Conservation (phyloP, 139 green algal species). For the Chlorella sp. region DNA sequence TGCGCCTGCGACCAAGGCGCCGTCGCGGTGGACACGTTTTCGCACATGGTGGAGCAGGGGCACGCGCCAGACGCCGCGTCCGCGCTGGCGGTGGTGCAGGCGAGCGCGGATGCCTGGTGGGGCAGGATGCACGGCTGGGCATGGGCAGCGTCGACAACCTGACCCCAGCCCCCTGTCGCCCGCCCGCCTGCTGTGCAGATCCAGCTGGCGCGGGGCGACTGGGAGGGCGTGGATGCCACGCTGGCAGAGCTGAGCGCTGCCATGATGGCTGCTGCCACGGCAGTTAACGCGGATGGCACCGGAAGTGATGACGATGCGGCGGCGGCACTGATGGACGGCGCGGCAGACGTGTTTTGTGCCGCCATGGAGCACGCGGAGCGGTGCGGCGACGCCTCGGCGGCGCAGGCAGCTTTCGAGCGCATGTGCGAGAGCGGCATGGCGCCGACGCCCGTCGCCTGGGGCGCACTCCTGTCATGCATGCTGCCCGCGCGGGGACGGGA, state of each 20-base stretch:
- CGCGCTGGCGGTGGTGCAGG: too few species aligned
- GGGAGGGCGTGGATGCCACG: neutral
- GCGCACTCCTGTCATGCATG: too few species aligned
- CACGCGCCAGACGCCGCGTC: slow-evolving; percentile 63
- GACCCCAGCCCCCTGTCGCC: too few species aligned
- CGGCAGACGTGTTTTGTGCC: neutral
- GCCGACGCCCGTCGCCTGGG: slow-evolving; percentile 76
- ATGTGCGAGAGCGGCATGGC: slow-evolving; percentile 55
- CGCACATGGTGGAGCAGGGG: slow-evolving; percentile 68
- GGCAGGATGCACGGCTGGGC: neutral
- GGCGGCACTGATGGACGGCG: neutral
- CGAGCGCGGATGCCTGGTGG: neutral
- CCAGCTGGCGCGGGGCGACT: slow-evolving; percentile 9
- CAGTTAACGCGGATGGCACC: too few species aligned
- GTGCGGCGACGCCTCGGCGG: neutral
- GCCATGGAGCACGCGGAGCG: too few species aligned
- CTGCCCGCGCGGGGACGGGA: neutral
- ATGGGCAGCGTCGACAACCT: neutral
- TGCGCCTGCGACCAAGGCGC: slow-evolving; percentile 76
- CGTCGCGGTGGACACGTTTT: slow-evolving; percentile 71
- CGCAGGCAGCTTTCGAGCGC: slow-evolving; percentile 44
- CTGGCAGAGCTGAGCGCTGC: neutral
- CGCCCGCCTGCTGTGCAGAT: too few species aligned
- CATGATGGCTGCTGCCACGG: neutral
- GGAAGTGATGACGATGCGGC: neutral